These are phyloP conservation scores for Cydonia oblonga DNA, from an alignment of 331 rosid species.

Conservation along the genomic window DNA sequence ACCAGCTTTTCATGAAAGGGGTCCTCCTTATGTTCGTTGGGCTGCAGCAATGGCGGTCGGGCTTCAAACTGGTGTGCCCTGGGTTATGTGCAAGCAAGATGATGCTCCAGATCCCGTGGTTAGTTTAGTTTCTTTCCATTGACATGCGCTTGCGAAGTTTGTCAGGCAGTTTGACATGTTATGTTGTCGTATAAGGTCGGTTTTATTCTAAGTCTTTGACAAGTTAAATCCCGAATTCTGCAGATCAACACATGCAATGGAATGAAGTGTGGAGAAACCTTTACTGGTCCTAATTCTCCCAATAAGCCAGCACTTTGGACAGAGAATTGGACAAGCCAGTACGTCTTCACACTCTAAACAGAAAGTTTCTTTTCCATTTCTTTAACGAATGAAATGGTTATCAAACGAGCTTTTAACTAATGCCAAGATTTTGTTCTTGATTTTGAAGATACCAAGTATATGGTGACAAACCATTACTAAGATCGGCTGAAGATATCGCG, in stretches of 20 bases:
- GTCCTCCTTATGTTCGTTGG: constrained; percentile 63
- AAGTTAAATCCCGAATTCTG: background rate
- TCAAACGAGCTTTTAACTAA: background rate
- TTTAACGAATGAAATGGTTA: background rate
- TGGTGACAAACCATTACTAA: constrained; percentile 47
- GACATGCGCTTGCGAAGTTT: background rate
- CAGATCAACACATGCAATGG: constrained; percentile 89
- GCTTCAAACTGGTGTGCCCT: constrained; percentile 79
- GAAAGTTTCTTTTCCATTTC: background rate
- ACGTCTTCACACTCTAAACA: background rate
- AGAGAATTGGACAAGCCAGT: constrained; percentile 88
- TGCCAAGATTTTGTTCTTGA: constrained; percentile 6
- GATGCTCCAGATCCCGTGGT: constrained; percentile 92
- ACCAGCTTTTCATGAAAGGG: constrained; percentile 42
- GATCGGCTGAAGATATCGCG: constrained; percentile 71
- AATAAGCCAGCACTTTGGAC: constrained; percentile 85
- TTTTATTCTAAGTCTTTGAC: background rate
- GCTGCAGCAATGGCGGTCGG: constrained; percentile 78
- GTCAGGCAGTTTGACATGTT: background rate
- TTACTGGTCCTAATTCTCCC: constrained; percentile 76
- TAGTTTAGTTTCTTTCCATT: constrained; percentile 4
- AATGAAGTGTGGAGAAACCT: constrained; percentile 61
- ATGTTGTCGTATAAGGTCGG: background rate
- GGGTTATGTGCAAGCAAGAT: constrained; percentile 86
- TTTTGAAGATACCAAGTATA: constrained; percentile 48